Evolutionary conservation across 2,329 filamentous ascomycete genomes (phyloP), one percentile per base, ranked within the genome.

Genomic region (Dactylella cylindrospora): DNA sequence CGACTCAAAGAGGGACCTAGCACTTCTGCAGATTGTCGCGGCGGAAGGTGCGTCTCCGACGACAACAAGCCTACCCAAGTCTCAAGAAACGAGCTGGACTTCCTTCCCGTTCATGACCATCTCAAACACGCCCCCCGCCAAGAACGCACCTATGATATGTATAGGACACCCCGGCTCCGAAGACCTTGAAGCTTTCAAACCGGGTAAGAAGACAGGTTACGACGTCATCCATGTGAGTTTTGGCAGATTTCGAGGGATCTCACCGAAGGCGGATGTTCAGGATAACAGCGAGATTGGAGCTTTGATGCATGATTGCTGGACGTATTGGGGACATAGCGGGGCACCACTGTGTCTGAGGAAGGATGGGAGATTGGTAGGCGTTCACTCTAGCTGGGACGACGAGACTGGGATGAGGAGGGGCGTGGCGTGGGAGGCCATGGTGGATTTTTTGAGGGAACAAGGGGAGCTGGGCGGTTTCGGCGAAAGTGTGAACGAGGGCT

Each of bases 341-440:
- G 78, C 78, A 3, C 77, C 76, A 1, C 67, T 81, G 12, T 62
- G 80, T n/a, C 68, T 73, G 12, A 47, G 60, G 23, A 67, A 60
- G n/a, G 71, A 70, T 9, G 76, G 76, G 0, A 66, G 20, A 7
- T 66, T 81, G 50, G 69, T 80, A 0, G 78, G 78, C 1, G 59
- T 81, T 61, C 78, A 81, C 71, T 80, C 77, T 3, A 77, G 74
- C 22, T 81, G 78, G 77, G 77, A 81, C 66, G 77, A 79, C 17
- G 57, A 75, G 64, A 80, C 76, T 6, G 74, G 72, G 0, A 79
- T 78, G 76, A 71, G 78, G 64, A 74, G 78, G 68, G 78, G 78
- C 0, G 70, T 80, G 3, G 72, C 74, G 12, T 67, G 73, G 28
- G 74, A 78, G 60, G 77, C 77, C 1, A 69, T 80, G 1, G 49